A percentile compares a stretch with the other conserved stretches of the same genome.
Evolutionary conservation across 768 basidiomycete species (phyloP).

Genomic region (Kwoniella newhampshirensis): DNA sequence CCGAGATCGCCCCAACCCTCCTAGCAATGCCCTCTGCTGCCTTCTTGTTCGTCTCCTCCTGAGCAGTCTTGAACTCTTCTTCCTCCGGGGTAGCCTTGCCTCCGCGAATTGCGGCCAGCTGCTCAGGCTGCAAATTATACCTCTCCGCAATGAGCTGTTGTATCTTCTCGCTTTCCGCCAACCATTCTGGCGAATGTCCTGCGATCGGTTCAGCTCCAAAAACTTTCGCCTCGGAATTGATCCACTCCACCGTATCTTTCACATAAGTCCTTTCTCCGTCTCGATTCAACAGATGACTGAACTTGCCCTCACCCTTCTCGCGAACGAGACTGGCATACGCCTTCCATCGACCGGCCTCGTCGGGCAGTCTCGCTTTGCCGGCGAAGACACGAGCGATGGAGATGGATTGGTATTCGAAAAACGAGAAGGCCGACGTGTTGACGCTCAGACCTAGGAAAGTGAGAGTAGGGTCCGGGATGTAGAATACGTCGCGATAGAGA

Average conservation of each 20-base stretch:
- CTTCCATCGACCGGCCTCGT: slow-evolving; percentile 1
- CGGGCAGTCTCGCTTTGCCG: slow-evolving; percentile 24
- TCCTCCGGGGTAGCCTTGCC: slow-evolving; percentile 3
- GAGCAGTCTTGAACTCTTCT: slow-evolving; percentile 1
- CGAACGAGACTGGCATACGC: slow-evolving; percentile 19
- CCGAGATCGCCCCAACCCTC: not conserved
- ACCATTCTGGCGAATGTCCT: slow-evolving; percentile 19
- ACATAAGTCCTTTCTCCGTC: slow-evolving; percentile 30
- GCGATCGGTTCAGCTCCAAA: slow-evolving; percentile 20
- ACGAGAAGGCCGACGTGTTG: slow-evolving; percentile 38
- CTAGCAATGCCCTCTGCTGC: slow-evolving; percentile 2
- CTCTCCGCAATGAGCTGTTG: slow-evolving; percentile 10
- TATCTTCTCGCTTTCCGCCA: slow-evolving; percentile 16
- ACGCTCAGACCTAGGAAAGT: slow-evolving; percentile 50
- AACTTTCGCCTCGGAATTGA: slow-evolving; percentile 34
- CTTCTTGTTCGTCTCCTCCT: slow-evolving; percentile 9
- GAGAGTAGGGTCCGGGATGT: slow-evolving; percentile 58
- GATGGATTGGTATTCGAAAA: slow-evolving; percentile 41
- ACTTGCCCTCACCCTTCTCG: slow-evolving; percentile 29
- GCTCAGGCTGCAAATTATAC: slow-evolving; percentile 16
- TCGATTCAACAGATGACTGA: slow-evolving; percentile 26
- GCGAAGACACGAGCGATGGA: slow-evolving; percentile 34
- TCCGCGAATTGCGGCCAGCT: slow-evolving; percentile 5
- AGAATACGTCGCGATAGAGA: slow-evolving; percentile 56
- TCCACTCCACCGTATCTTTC: slow-evolving; percentile 29